A percentile compares a stretch with the other conserved stretches of the same genome.
Evolutionary conservation across 495 filamentous ascomycete species (phyloP).

Genomic region (Achaetomiella virescens): DNA sequence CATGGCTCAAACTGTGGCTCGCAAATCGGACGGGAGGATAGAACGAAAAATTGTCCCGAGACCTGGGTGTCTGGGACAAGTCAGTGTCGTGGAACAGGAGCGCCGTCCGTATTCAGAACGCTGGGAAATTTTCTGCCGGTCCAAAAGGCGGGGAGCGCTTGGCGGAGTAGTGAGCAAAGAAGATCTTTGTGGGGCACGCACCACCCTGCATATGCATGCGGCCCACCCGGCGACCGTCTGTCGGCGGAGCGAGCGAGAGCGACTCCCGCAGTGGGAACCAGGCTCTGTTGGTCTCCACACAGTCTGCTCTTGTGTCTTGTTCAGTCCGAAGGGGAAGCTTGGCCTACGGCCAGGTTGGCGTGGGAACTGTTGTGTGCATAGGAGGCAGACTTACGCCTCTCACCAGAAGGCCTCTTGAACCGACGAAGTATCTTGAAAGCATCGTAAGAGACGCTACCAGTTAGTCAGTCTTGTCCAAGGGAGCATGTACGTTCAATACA

Average conservation of each 20-base stretch:
- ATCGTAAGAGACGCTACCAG: no score
- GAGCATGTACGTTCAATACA: no score
- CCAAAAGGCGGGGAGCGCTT: conserved; percentile 5
- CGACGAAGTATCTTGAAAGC: no score
- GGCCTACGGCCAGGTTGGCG: no score
- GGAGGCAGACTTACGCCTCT: no score
- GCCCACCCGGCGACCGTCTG: conserved; percentile 12
- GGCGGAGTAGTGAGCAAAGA: not conserved
- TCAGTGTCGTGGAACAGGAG: not conserved
- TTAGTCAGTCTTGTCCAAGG: no score
- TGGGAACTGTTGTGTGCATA: no score
- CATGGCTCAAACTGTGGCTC: conserved; percentile 12
- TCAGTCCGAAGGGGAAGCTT: no score
- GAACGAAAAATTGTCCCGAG: not conserved
- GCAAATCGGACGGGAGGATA: not conserved
- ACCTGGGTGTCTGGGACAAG: not conserved
- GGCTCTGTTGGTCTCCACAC: not conserved
- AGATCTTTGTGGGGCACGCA: not conserved
- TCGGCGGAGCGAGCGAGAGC: conserved; percentile 2
- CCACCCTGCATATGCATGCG: conserved; percentile 12
- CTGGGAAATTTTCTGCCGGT: conserved; percentile 10
- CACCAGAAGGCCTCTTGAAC: no score
- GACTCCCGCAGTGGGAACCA: not conserved
- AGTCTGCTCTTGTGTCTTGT: not conserved
- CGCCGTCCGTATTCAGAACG: not conserved